Base-by-base conservation (phyloP, 2,329 filamentous ascomycete species). In the Fusarium euwallaceae region DNA sequence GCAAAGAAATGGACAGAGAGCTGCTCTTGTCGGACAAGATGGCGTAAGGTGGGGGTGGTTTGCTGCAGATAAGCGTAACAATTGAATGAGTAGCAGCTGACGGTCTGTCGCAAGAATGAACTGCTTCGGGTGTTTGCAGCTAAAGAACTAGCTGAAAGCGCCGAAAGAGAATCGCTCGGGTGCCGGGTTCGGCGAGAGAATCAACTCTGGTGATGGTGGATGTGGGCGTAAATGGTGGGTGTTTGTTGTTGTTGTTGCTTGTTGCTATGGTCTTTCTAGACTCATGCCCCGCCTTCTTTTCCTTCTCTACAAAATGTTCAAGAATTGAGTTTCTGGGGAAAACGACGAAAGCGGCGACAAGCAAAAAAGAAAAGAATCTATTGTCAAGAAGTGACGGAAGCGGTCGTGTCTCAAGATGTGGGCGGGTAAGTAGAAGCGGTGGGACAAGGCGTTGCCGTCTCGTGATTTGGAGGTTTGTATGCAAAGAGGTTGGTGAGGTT, bases 1-100 rank as follows among this genome's bases (percentile, higher is more conserved):
- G 61, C 48, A 51, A 17, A 34, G 53, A 22, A 55, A 55, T 48
- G 43, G 51, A 29, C 7, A 60, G 55, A 55, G 64, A 34, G 22
- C 22, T n/a, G 22, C 36, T 67, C 62, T 48, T 64, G 68, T 74
- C 24, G 62, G 67, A 75, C 72, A 70, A 69, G 67, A 69, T 62
- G 39, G 14, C 48, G 41, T 45, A 37, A 29, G 64, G 61, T 64
- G 72, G 64, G 64, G 34, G 45, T 45, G 45, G 63, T 70, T 76
- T 71, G 69, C 75, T 78, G 71, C 69, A 66, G 66, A 71, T 69
- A 68, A 66, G 71, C 73, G 71, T 43, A 56, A 29, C 32, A 22
- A 37, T 39, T 45, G 53, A 61, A 53, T 63, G 65, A 48, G 34
- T 16, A 53, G 27, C 67, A 67, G 41, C 58, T 64, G 41, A 53